Evolutionary conservation across 2,329 filamentous ascomycete genomes (phyloP).

Genomic region (Venturia nashicola): DNA sequence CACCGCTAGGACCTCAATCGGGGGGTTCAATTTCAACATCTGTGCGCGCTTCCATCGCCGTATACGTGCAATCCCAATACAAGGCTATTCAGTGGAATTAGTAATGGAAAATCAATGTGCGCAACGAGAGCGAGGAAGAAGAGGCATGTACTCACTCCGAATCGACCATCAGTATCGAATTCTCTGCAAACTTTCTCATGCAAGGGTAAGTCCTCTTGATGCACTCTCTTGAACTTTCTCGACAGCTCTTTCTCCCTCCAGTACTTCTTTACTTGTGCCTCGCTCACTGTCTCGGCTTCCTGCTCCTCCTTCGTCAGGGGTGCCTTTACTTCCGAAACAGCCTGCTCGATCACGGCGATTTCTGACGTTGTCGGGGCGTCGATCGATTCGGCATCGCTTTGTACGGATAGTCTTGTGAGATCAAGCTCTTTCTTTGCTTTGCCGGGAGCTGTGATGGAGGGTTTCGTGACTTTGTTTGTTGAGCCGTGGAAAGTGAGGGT

Average conservation of each 20-base stretch:
- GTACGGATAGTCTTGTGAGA: constrained; percentile 20
- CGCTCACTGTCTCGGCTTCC: constrained; percentile 51
- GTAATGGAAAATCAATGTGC: neutral
- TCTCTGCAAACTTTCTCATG: constrained; percentile 82
- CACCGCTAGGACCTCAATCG: constrained; percentile 80
- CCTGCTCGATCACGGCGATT: constrained; percentile 6
- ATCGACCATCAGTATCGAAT: constrained; percentile 86
- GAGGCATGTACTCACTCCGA: constrained; percentile 54
- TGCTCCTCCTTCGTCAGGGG: constrained; percentile 29
- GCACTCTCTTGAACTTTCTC: constrained; percentile 57
- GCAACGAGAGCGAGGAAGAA: neutral
- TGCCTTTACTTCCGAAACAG: constrained; percentile 13
- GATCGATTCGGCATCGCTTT: constrained; percentile 16
- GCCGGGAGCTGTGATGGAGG: constrained; percentile 22
- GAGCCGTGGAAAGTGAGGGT: constrained; percentile 51
- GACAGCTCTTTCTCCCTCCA: constrained; percentile 62
- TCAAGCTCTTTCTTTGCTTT: constrained; percentile 25
- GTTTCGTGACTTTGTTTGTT: constrained; percentile 46
- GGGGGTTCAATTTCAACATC: constrained; percentile 69
- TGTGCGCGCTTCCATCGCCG: constrained; percentile 85
- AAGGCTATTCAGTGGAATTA: constrained; percentile 48
- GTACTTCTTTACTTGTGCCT: constrained; percentile 61
- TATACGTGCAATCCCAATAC: constrained; percentile 68
- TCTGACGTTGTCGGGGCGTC: constrained; percentile 19
- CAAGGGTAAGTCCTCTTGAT: constrained; percentile 59